Percentiles rank a stretch among this genome's conserved stretches.
Conservation (phyloP, 176 grass and related monocot species). For the Avena atlantica region DNA sequence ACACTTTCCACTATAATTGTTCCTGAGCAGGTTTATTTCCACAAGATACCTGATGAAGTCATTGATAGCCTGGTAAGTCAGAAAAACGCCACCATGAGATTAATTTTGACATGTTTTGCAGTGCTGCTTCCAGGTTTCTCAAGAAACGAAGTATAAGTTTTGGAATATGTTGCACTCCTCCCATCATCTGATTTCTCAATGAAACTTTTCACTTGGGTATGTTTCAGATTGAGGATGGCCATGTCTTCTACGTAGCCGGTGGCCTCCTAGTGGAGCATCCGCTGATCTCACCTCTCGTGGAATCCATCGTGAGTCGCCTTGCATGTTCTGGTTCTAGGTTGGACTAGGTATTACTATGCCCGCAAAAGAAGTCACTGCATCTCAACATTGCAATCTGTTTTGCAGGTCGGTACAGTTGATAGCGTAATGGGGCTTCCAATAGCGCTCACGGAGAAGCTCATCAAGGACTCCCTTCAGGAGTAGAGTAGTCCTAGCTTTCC, state of each 20-base stretch:
- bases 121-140: neutral
- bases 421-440: slow-evolving; percentile 94
- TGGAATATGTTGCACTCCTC: neutral
- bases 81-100: neutral
- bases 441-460: slow-evolving; percentile 84
- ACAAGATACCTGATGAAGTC: slow-evolving; percentile 83
- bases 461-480: slow-evolving; percentile 65
- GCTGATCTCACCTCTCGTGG: slow-evolving; percentile 86
- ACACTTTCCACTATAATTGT: slow-evolving; percentile 39
- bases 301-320: slow-evolving; percentile 79
- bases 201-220: slow-evolving; percentile 27
- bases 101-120: neutral
- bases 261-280: slow-evolving; percentile 94
- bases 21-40: slow-evolving; percentile 85
- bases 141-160: neutral
- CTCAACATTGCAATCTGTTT: neutral
- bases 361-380: neutral
- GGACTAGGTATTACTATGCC: neutral
- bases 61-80: slow-evolving; percentile 84
- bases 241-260: slow-evolving; percentile 93
- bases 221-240: slow-evolving; percentile 82
- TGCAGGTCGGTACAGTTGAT: slow-evolving; percentile 87
- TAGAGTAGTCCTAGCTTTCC: slow-evolving; percentile 22
- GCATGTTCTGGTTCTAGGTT: slow-evolving; percentile 33
- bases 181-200: neutral